phyloP scores from a whole-genome alignment of 805 yeast genomes.

The Hanseniaspora nectarophila region DNA sequence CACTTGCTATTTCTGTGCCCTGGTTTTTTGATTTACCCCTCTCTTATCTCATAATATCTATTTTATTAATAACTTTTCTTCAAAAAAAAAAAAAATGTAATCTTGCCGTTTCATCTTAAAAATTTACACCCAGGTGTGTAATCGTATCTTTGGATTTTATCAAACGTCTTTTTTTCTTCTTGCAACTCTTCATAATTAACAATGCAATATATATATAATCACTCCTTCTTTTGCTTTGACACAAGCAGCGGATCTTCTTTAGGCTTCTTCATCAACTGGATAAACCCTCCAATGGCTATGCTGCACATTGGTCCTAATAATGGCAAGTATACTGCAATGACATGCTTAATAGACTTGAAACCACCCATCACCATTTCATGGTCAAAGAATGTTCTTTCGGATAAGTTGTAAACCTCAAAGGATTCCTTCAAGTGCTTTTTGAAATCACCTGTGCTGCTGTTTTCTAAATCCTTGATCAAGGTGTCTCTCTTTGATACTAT shows the following conservation, averaged over 20 bases:
- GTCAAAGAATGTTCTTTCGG: conserved; percentile 72
- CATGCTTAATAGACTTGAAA: conserved; percentile 91
- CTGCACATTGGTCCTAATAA: conserved; percentile 73
- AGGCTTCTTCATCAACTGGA: conserved; percentile 36
- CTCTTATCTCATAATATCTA: too few relatives aligned
- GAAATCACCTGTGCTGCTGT: conserved; percentile 19
- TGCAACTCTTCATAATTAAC: too few relatives aligned
- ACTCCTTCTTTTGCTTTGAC: not conserved
- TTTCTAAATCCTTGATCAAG: not conserved
- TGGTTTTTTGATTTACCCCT: too few relatives aligned
- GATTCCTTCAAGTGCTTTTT: conserved; percentile 51
- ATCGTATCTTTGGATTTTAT: too few relatives aligned
- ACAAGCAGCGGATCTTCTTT: conserved; percentile 2
- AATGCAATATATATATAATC: too few relatives aligned
- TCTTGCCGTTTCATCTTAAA: too few relatives aligned
- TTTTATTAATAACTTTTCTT: too few relatives aligned
- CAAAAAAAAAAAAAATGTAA: too few relatives aligned
- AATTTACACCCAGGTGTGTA: too few relatives aligned
- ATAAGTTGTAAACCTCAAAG: conserved; percentile 29
- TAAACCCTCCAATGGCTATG: conserved; percentile 43
- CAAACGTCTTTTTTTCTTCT: too few relatives aligned
- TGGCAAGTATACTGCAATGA: conserved; percentile 86
- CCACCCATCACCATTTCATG: conserved; percentile 92
- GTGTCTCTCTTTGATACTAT: not conserved
- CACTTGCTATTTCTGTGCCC: too few relatives aligned